Base-by-base conservation (phyloP, 495 filamentous ascomycete species). In the Neurospora tetrasperma region DNA sequence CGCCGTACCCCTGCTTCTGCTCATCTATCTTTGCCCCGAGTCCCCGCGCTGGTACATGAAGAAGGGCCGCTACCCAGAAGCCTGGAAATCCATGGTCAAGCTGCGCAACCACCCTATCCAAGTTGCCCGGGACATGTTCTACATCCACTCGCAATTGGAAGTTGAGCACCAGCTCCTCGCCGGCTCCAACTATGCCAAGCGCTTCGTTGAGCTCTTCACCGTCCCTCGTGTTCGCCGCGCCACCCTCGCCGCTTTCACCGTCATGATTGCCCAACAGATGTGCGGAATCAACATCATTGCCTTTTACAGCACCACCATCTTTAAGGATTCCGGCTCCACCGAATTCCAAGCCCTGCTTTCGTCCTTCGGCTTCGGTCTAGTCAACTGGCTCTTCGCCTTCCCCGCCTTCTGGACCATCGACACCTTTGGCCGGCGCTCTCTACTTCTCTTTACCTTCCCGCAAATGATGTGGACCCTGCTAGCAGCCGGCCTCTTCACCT, bases 381-480 rank as follows among this genome's bases (percentile, higher is more conserved):
- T 95, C 75, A 94, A 96, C 81, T 95, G 92, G 80, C 66, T 91
- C n/a, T 96, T 96, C 75, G 91, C 92, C 69, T 92, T 89, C 82
- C 93, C 93, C 1, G 93, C 93, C 6, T 85, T 96, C 40, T 92
- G 86, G 83, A 94, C 92, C 9, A 97, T 97, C 75, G 93, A 97
- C 80, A 94, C 91, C 11, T 95, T 89, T 69, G 93, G 93, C 11
- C 90, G 93, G 42, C 88, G 93, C 31, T 84, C 85, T 18, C 85
- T 97, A 2, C 86, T 96, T 1, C 87, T 96, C 6, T 92, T 94
- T 80, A 97, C 93, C 12, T 95, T 95, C 80, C 93, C 93, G 0
- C 85, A 94, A 62, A 95, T 96, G 93, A 89, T 86, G 42, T 93
- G 91, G 90, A 91, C 90, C 35, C 82, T 95, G 11, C 84, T 95